A percentile compares a stretch with the other conserved stretches of the same genome.
Conservation (phyloP, 2,329 filamentous ascomycete genomes). For the Rhynchosporium secalis region DNA sequence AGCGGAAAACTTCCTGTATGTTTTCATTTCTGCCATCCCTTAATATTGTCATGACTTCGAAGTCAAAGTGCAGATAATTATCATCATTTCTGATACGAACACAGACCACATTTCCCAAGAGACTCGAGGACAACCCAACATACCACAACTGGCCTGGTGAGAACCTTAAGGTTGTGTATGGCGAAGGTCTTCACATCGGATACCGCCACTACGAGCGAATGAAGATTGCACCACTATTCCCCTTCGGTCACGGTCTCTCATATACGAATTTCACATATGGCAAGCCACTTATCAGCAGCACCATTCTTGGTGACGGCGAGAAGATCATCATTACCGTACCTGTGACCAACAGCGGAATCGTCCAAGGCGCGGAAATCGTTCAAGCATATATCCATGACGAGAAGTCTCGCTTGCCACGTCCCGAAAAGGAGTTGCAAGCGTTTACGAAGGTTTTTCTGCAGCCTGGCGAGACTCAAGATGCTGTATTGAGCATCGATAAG, state of each 20-base stretch:
- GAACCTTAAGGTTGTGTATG: slow-evolving; percentile 66
- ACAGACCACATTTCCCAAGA: slow-evolving; percentile 64
- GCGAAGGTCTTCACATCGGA: slow-evolving; percentile 71
- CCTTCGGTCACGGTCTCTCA: slow-evolving; percentile 73
- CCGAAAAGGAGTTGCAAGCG: slow-evolving; percentile 69
- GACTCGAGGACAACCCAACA: slow-evolving; percentile 65
- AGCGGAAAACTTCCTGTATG: slow-evolving; percentile 63
- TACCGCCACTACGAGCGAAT: slow-evolving; percentile 71
- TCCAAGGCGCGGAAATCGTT: slow-evolving; percentile 62
- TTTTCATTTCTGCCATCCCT: slow-evolving; percentile 4
- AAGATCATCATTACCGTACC: slow-evolving; percentile 44
- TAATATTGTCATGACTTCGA: too few species aligned
- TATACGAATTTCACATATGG: slow-evolving; percentile 71
- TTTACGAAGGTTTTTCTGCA: slow-evolving; percentile 65
- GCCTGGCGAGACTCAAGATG: slow-evolving; percentile 49
- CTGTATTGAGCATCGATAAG: slow-evolving; percentile 46
- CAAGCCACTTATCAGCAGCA: slow-evolving; percentile 50
- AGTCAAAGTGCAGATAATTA: neutral
- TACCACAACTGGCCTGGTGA: slow-evolving; percentile 74
- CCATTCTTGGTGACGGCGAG: slow-evolving; percentile 44
- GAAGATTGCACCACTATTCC: slow-evolving; percentile 61
- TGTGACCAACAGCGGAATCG: slow-evolving; percentile 59
- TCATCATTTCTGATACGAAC: slow-evolving; percentile 15
- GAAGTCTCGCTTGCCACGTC: slow-evolving; percentile 61
- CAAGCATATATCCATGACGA: slow-evolving; percentile 68